Evolutionary conservation across 441 rosid genomes (phyloP), one percentile per base, ranked within the genome.

Genomic region (Pelargonium cotyledonis): DNA sequence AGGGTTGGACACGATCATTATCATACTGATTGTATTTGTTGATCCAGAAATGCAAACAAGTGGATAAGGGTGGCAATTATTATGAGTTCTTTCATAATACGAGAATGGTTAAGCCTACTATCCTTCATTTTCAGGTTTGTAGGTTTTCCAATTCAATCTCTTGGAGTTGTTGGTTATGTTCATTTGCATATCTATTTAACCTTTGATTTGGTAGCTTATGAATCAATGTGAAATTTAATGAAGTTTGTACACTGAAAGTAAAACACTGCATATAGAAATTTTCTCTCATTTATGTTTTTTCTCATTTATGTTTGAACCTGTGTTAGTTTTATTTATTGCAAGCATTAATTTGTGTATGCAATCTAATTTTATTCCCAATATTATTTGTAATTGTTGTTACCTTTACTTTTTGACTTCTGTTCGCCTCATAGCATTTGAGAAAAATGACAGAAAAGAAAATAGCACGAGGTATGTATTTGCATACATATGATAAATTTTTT

Each of bases 101-200:
- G 0, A 73, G 85, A 71, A 68, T 73, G 55, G 85, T 82, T 68
- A 82, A 82, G 75, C 82, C 83, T 19, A 82, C 85, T 38, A 77
- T 82, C 44, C 83, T 77, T 57, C 85, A 82, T 71, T 79, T 82
- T 69, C 83, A 82, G 83, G 85, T 82, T 61, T 51, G 63, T 55
- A 1, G n/a, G 21, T 14, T 6, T 63, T 3, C n/a, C 47, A 15
- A 29, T 29, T 8, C 55, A 47, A 47, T 47, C 55, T 47, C 58
- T 51, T 18, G 4, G n/a, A 51, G 6, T 15, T 51, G 0, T 0
- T n/a, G 58, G 31, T 51, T 7, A 19, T 51, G 58, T 51, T n/a
- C 5, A 51, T 16, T 51, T 51, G 58, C 58, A 3, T 51, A 6
- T 14, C 18, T 14, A 8, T 44, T 44, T 44, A 44, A 44, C 12